Evolutionary conservation across 169 alveolate genomes (phyloP), one percentile per base, ranked within the genome.

Genomic region (Ichthyophthirius multifiliis): DNA sequence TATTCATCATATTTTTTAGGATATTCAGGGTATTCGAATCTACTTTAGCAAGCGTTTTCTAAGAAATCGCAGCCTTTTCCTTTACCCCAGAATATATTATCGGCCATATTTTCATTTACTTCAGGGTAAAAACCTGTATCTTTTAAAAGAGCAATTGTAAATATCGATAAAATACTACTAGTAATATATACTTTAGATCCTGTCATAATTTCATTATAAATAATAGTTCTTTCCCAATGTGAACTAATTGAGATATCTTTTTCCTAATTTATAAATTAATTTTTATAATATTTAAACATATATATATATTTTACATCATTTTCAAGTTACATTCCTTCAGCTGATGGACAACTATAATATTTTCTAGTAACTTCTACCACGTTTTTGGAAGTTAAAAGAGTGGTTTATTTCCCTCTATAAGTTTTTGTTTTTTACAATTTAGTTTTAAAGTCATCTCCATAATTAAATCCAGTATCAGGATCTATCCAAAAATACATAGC

Each of bases 141-240:
- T 75, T 83, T 75, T 16, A 87, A 48, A 7, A 87, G 48, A 20
- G 88, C 85, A 1, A 87, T n/a, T 43, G 89, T 87, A 35, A 87
- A 46, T 16, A 46, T 76, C 10, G 85, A 41, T 6, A 71, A 9
- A 31, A 32, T 48, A 5, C 37, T 27, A 35, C 48, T 83, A 7
- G 55, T 31, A 4, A 43, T 16, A 35, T 55, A 32, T 35, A 31
- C 83, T n/a, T n/a, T n/a, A 20, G 75, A 34, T 6, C 78, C 90
- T 5, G 83, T 84, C 94, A 89, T 89, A 44, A 74, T 73, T 73
- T 89, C 94, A 32, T 83, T 82, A 30, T 71, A 67, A 27, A 89
- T 32, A 20, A 78, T 16, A 23, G 85, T 35, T 80, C 80, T 82
- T 64, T 85, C 91, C 85, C 89, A 85, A 78, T 89, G 91, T 3